These are phyloP conservation scores for Phytophthora pistaciae DNA, from an alignment of 352 stramenopile genomes.

Conservation along the genomic window DNA sequence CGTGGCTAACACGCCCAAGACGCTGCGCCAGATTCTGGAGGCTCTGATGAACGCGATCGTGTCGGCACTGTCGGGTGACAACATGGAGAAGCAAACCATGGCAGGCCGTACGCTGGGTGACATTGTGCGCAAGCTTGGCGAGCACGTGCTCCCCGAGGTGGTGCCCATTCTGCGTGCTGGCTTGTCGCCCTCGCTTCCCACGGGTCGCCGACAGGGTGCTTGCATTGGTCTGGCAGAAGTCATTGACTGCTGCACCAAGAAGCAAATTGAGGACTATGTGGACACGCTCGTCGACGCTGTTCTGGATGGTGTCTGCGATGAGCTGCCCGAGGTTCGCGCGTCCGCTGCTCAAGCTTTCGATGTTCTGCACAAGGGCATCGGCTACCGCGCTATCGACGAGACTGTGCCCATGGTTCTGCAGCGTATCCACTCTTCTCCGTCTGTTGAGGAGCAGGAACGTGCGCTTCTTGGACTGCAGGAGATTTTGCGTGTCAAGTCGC, in stretches of 20 bases:
- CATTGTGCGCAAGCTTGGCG: constrained; percentile 99
- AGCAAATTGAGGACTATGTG: constrained; percentile 97
- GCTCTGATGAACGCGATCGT: constrained; percentile 98
- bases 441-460: constrained; percentile 68
- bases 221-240: constrained; percentile 99
- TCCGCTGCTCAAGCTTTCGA: constrained; percentile 98
- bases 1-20: constrained; percentile 97
- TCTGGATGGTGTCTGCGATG: constrained; percentile 98
- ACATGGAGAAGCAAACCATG: constrained; percentile 92
- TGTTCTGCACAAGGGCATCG: constrained; percentile 96
- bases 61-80: constrained; percentile 92
- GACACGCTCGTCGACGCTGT: constrained; percentile 97
- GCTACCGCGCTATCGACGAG: constrained; percentile 96
- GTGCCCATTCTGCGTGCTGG: constrained; percentile 98
- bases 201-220: constrained; percentile 92
- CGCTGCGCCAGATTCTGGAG: constrained; percentile 97
- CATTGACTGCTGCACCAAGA: constrained; percentile 97
- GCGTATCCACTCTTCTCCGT: constrained; percentile 83
- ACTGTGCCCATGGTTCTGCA: constrained; percentile 97
- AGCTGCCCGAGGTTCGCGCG: constrained; percentile 86
- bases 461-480: constrained; percentile 98
- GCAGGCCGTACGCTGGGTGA: constrained; percentile 97
- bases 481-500: constrained; percentile 96
- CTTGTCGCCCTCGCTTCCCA: constrained; percentile 77
- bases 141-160: constrained; percentile 98